Evolutionary conservation across 73 alveolate genomes (phyloP), one percentile per base, ranked within the genome.

Genomic region (Urostyla sp.): DNA sequence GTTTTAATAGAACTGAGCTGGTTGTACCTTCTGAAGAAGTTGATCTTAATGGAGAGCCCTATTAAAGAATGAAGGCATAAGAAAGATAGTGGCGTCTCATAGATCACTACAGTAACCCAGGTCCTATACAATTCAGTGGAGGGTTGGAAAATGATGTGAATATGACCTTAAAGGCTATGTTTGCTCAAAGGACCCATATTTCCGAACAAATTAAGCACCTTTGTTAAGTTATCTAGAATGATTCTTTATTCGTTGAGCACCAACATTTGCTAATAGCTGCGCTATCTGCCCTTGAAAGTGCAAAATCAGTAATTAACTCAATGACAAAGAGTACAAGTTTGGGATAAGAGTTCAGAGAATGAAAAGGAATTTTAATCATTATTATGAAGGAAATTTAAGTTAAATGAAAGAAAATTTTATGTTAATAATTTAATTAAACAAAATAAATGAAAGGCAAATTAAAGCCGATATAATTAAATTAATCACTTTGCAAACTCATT

Each of bases 71-170:
- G 85, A 45, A 37, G 52, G 90, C 85, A 1, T 56, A 54, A 44
- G 82, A 87, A 51, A 72, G 72, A 43, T 75, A 55, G 48, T 92
- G 98, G 98, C 76, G 69, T 21, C 24, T 15, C 7, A 78, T 52
- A 31, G 98, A 92, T 75, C 90, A 67, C 38, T 92, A 78, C 88
- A 75, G 87, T 54, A 92, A 92, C 81, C 98, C 98, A 35, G 98
- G 98, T 21, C 98, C 96, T 27, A 90, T 92, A 31, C 81, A 92
- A 56, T 90, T 85, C 82, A 57, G 30, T 45, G 91, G 60, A 31
- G 35, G 31, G 50, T 61, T 79, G 20, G 40, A 30, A 18, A 48
- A 66, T 18, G 49, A 48, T 6, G 36, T 31, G 21, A 53, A 44
- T 18, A 31, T 35, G 26, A 83, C 86, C 8, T 49, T 46, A 18